Evolutionary conservation across 2,329 filamentous ascomycete genomes (phyloP).

Genomic region (Aureobasidium sp.): DNA sequence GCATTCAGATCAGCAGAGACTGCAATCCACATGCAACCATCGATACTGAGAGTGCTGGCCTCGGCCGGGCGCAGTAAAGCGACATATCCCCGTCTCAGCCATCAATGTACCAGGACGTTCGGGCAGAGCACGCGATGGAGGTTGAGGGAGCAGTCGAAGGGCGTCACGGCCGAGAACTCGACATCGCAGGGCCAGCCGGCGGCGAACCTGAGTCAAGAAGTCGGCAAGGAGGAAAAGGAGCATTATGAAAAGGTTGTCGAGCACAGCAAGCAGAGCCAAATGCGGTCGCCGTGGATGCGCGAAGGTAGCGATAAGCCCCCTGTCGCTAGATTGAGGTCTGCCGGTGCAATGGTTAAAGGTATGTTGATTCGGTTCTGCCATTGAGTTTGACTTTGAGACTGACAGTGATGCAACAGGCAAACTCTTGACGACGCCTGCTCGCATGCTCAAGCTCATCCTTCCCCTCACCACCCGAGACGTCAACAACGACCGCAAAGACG

Average conservation of each 20-base stretch:
- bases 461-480: slow-evolving; percentile 58
- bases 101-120: background rate
- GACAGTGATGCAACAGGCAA: slow-evolving; percentile 46
- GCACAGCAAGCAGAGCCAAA: slow-evolving; percentile 46
- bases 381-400: background rate
- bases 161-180: background rate
- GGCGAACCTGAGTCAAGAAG: slow-evolving; percentile 26
- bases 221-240: slow-evolving; percentile 35
- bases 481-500: slow-evolving; percentile 53
- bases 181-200: slow-evolving; percentile 20
- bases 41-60: background rate
- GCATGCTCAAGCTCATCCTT: slow-evolving; percentile 71
- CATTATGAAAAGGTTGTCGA: slow-evolving; percentile 30
- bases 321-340: slow-evolving; percentile 41
- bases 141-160: background rate
- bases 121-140: background rate
- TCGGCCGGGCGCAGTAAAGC: background rate
- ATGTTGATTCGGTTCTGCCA: background rate
- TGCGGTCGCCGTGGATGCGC: slow-evolving; percentile 57
- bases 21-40: background rate
- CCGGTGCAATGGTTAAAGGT: slow-evolving; percentile 58
- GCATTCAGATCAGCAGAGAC: background rate
- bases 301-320: slow-evolving; percentile 52
- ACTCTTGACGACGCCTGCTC: slow-evolving; percentile 69
- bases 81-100: background rate